Percentiles rank a stretch among this genome's conserved stretches.
These are phyloP conservation scores for Xylariaceae sp. DNA, from an alignment of 2,329 filamentous ascomycete genomes.

Conservation along the genomic window DNA sequence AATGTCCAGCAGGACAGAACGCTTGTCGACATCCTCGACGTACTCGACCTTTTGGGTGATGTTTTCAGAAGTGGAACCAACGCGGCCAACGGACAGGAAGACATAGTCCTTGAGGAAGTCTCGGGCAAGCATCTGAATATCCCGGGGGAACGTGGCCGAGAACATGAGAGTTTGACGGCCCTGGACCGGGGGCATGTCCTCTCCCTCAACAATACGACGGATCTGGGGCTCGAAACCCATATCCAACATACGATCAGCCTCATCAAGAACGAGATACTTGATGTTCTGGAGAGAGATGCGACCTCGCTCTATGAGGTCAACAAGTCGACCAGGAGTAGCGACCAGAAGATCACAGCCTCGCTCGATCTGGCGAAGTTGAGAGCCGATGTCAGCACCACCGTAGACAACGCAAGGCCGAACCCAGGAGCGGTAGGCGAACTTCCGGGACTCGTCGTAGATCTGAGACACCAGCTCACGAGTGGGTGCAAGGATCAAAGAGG, in stretches of 20 bases:
- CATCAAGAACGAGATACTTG: conserved; percentile 97
- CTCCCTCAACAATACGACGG: conserved; percentile 93
- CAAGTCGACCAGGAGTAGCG: conserved; percentile 92
- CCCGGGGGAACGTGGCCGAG: conserved; percentile 96
- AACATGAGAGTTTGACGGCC: conserved; percentile 99
- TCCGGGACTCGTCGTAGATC: conserved; percentile 95
- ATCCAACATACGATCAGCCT: conserved; percentile 99
- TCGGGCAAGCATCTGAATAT: conserved; percentile 97
- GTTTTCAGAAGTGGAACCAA: conserved; percentile 99
- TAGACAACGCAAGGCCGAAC: conserved; percentile 98
- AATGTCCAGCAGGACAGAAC: conserved; percentile 93
- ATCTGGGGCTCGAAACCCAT: conserved; percentile 99
- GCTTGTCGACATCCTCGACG: conserved; percentile 94
- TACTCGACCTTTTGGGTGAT: conserved; percentile 99
- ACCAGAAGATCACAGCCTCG: conserved; percentile 94
- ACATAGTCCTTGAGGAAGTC: conserved; percentile 99
- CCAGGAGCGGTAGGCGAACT: conserved; percentile 98
- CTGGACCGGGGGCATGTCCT: conserved; percentile 86
- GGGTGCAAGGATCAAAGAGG: conserved; percentile 88
- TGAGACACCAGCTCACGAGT: conserved; percentile 98
- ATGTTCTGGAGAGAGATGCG: conserved; percentile 97
- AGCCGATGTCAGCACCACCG: conserved; percentile 96
- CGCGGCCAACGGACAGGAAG: conserved; percentile 96
- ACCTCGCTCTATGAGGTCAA: conserved; percentile 96
- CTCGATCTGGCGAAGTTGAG: conserved; percentile 96